Base-by-base conservation (phyloP, 2,329 filamentous ascomycete species). In the Diaporthe batatas region DNA sequence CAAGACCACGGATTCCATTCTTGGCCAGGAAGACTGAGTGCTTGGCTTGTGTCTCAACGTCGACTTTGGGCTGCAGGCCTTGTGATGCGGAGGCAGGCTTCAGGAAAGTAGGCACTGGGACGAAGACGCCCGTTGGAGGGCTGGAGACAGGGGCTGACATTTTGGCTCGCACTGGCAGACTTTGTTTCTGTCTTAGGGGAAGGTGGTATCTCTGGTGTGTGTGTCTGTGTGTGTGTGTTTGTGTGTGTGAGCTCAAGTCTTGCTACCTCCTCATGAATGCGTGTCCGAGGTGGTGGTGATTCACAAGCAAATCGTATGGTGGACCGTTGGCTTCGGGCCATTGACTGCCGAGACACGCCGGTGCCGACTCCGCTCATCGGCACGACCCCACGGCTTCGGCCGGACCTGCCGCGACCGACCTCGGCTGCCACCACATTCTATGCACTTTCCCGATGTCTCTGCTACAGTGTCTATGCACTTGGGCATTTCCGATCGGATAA, bases 81-180 rank as follows among this genome's bases (percentile, higher is more conserved):
- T 84, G 81, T 73, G 85, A 86, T 62, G 83, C 79, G 39, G 85
- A 79, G 6, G 84, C 78, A 62, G 78, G 84, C 76, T 81, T 86
- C 83, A 91, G 92, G 84, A 92, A 92, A 65, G 91, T 92, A 7
- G 90, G 90, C 55, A 91, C 86, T 55, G 88, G 88, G 73, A 90
- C 88, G 77, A 88, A 90, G 77, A 90, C 86, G 75, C 89, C 89
- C 57, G 86, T 84, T 36, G 88, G 87, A 53, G 88, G 88, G 62
- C 62, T 73, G 62, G 57, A 65, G 42, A 68, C 72, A 29, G 68
- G 32, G 70, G 51, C 25, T 14, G 72, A 55, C 68, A 73, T 73
- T 36, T 51, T 53, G 51, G 25, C 18, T 32, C 65, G 16, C 44
- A 42, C 14, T 42, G 39, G 39, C 39, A 14, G 39, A 42, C 3